Base-by-base conservation (phyloP, 169 alveolate species). In the Plasmodium gallinaceum region DNA sequence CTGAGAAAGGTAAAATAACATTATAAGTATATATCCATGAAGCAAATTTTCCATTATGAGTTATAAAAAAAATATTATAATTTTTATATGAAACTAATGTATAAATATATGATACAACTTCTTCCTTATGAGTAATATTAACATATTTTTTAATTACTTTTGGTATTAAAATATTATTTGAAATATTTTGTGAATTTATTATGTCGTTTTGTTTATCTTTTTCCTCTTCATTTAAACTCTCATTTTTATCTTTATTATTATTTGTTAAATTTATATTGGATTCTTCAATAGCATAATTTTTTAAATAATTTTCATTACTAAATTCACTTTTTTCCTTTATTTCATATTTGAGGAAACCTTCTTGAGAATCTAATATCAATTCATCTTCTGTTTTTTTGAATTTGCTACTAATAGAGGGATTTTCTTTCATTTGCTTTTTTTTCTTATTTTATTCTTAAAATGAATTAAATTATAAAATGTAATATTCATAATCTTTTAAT, bases 31-130 rank as follows among this genome's bases (percentile, higher is more conserved):
- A 60, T n/a, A 80, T 48, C 90, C 90, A 80, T 7, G 75, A 69
- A 8, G 90, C 90, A 80, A 80, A 80, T 80, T 80, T 80, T 45
- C 90, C 90, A 80, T 80, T 65, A 66, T 69, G 90, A 1, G 90
- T 37, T 10, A 80, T 68, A 18, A 80, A 80, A 80, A 80, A 80
- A 32, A 80, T 80, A 60, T 57, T 80, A 45, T 80, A 80, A 80
- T 80, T 80, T 48, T 80, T 80, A 39, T 37, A 80, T 7, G 43
- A 80, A 26, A 80, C 90, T 39, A 80, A 58, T 7, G 90, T 80
- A 45, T 61, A 80, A 26, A 66, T 52, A 80, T 80, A 80, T 43
- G 78, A 20, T 12, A 80, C 48, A 16, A 42, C 43, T 16, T 66
- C 78, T 16, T 54, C 80, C 20, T 66, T 57, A 45, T 80, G 90